These are phyloP conservation scores for Lactarius quietus DNA, from an alignment of 768 basidiomycete genomes.

Conservation along the genomic window DNA sequence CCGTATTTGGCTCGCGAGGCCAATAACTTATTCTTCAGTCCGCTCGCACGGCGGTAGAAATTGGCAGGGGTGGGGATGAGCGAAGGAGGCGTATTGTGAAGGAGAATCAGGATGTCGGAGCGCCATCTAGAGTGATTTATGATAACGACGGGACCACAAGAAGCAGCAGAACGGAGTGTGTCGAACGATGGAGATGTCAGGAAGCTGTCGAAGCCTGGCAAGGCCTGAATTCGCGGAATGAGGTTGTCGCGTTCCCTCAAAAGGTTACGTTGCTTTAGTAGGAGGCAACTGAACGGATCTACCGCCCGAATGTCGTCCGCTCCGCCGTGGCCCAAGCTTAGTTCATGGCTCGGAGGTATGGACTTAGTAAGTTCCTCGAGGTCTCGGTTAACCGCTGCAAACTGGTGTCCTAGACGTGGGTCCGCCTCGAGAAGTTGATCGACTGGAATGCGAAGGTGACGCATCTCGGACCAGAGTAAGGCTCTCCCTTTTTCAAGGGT, in stretches of 20 bases:
- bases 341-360: background rate
- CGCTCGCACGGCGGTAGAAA: background rate
- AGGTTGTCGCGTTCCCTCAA: background rate
- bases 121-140: constrained; percentile 8
- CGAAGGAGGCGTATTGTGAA: background rate
- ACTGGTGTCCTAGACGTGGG: background rate
- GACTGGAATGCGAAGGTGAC: constrained; percentile 6
- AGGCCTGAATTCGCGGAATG: background rate
- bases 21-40: background rate
- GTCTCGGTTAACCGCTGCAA: background rate
- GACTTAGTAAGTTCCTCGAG: constrained; percentile 6
- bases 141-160: constrained; percentile 5
- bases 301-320: background rate
- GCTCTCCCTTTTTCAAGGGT: constrained; percentile 16
- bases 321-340: background rate
- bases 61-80: background rate
- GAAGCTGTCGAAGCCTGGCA: constrained; percentile 5
- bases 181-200: background rate
- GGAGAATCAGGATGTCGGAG: constrained; percentile 14
- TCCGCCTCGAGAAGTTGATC: background rate
- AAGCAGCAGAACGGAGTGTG: background rate
- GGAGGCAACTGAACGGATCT: background rate
- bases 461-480: constrained; percentile 21
- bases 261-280: constrained; percentile 4
- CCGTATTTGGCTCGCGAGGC: background rate